Evolutionary conservation across 768 basidiomycete genomes (phyloP).

Genomic region (Dentipellis fragilis): DNA sequence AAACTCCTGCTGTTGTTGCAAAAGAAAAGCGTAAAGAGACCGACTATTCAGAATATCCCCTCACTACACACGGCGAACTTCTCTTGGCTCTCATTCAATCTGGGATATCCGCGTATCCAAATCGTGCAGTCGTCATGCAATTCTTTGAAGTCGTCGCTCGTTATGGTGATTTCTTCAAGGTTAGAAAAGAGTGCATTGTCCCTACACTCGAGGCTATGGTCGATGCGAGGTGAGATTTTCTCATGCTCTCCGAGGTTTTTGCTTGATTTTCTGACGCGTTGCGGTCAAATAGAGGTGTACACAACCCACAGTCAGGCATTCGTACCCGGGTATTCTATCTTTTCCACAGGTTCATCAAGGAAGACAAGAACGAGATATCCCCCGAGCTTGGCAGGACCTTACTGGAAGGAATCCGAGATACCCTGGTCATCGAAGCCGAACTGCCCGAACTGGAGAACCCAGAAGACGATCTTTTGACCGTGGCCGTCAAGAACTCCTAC

Average conservation of each 20-base stretch:
- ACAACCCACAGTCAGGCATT: slow-evolving; percentile 59
- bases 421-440: slow-evolving; percentile 65
- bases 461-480: slow-evolving; percentile 54
- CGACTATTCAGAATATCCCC: slow-evolving; percentile 71
- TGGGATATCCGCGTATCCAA: slow-evolving; percentile 72
- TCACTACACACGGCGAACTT: slow-evolving; percentile 88
- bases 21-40: slow-evolving; percentile 58
- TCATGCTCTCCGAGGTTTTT: background rate
- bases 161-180: slow-evolving; percentile 94
- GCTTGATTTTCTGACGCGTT: background rate
- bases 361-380: slow-evolving; percentile 69
- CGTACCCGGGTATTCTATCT: slow-evolving; percentile 83
- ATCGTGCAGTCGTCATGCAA: slow-evolving; percentile 76
- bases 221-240: slow-evolving; percentile 53
- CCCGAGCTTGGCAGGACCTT: slow-evolving; percentile 60
- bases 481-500: slow-evolving; percentile 47
- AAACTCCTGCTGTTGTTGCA: slow-evolving; percentile 49
- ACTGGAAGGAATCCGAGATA: slow-evolving; percentile 64
- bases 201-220: slow-evolving; percentile 86
- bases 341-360: slow-evolving; percentile 86
- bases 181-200: slow-evolving; percentile 80
- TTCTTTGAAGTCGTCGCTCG: slow-evolving; percentile 90
- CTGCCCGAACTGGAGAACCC: slow-evolving; percentile 72
- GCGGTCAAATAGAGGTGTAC: slow-evolving; percentile 60
- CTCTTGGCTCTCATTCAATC: slow-evolving; percentile 76